Conservation (phyloP, 371 early-diverging fungal genomes). For the Mucor irregularis region DNA sequence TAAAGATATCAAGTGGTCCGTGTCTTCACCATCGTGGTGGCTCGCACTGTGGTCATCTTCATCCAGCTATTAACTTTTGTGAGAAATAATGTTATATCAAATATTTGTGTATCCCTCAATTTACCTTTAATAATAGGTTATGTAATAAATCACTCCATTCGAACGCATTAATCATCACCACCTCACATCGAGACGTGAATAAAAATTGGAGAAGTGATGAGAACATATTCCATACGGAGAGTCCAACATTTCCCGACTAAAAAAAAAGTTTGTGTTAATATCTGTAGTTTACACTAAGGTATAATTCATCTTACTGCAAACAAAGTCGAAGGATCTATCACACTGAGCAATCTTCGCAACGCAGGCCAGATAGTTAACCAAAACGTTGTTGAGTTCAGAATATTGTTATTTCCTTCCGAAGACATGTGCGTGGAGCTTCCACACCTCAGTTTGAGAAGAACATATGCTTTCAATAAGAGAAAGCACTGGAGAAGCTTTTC, state of each 20-base stretch:
- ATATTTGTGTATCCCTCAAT: no score
- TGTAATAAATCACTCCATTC: slow-evolving; percentile 51
- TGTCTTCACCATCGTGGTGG: slow-evolving; percentile 8
- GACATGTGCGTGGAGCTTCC: neutral
- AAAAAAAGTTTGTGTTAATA: neutral
- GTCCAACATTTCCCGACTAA: slow-evolving; percentile 39
- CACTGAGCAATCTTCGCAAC: slow-evolving; percentile 28
- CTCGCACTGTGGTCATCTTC: neutral
- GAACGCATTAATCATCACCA: slow-evolving; percentile 40
- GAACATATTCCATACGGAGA: slow-evolving; percentile 50
- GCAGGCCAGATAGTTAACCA: slow-evolving; percentile 51
- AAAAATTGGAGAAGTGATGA: slow-evolving; percentile 48
- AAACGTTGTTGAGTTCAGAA: slow-evolving; percentile 17
- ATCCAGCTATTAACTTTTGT: neutral
- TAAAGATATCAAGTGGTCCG: slow-evolving; percentile 15
- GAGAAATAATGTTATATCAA: neutral
- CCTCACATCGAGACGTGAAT: slow-evolving; percentile 38
- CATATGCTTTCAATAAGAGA: slow-evolving; percentile 41
- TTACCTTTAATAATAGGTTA: slow-evolving; percentile 37
- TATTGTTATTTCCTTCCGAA: neutral
- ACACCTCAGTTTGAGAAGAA: slow-evolving; percentile 29
- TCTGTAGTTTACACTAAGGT: no score
- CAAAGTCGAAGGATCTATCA: slow-evolving; percentile 28
- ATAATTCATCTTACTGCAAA: slow-evolving; percentile 27
- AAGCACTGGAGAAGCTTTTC: slow-evolving; percentile 46